Evolutionary conservation across 2,329 filamentous ascomycete genomes (phyloP).

Genomic region (Madurella fahalii): DNA sequence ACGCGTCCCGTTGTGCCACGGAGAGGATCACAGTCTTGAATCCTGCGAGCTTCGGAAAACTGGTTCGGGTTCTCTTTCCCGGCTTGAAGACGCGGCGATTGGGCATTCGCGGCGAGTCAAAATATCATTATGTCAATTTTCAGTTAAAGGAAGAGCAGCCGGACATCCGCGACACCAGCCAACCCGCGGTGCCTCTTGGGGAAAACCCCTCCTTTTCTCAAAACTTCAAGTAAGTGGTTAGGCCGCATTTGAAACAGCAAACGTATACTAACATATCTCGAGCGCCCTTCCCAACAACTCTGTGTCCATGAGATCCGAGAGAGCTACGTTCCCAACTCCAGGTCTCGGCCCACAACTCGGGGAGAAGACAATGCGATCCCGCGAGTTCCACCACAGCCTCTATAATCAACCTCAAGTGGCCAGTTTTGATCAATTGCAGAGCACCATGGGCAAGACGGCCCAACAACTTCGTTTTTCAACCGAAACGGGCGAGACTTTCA

Average conservation of each 20-base stretch:
- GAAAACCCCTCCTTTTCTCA: constrained; percentile 46
- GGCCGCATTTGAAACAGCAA: background rate
- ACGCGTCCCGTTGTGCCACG: constrained; percentile 86
- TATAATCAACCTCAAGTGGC: constrained; percentile 57
- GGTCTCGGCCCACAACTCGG: constrained; percentile 34
- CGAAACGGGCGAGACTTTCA: constrained; percentile 50
- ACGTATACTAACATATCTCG: constrained; percentile 24
- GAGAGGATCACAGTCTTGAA: constrained; percentile 94
- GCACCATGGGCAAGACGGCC: constrained; percentile 53
- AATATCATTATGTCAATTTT: constrained; percentile 88
- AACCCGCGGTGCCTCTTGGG: constrained; percentile 46
- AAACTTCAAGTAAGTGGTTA: constrained; percentile 45
- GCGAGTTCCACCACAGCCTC: constrained; percentile 45
- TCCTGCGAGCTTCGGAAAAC: constrained; percentile 94
- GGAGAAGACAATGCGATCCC: constrained; percentile 25
- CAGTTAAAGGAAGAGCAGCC: constrained; percentile 54
- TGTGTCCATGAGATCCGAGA: constrained; percentile 26
- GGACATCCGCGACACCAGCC: constrained; percentile 43
- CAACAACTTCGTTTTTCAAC: constrained; percentile 59
- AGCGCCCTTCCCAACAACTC: constrained; percentile 32
- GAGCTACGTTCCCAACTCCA: constrained; percentile 38
- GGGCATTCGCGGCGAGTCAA: constrained; percentile 92
- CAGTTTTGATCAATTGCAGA: constrained; percentile 56
- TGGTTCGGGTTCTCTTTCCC: constrained; percentile 93
- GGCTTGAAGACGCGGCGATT: constrained; percentile 88